Conservation (phyloP, 331 rosid species). For the Erythrophleum ivorense region DNA sequence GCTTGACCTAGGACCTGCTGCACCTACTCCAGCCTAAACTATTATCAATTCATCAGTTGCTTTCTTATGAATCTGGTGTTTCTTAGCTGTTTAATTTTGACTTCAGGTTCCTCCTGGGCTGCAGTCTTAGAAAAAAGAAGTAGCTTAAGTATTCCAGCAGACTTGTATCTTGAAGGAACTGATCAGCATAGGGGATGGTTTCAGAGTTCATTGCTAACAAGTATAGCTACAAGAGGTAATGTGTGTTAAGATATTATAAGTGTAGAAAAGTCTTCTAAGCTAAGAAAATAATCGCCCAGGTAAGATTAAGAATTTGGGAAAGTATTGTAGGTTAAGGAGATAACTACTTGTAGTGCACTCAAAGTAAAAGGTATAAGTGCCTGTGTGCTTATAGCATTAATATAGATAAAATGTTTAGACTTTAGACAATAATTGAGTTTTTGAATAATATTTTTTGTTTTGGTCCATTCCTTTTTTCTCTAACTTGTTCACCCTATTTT, state of each 20-base stretch:
- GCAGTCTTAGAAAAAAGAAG: slow-evolving; percentile 79
- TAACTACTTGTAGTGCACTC: not conserved
- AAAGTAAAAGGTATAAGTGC: not conserved
- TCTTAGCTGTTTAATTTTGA: slow-evolving; percentile 40
- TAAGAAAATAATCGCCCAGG: not conserved
- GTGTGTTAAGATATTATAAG: not conserved
- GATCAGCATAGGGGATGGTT: slow-evolving; percentile 99
- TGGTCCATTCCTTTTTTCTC: not conserved
- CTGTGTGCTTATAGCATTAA: not conserved
- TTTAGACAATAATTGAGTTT: slow-evolving; percentile 5
- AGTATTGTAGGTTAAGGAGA: not conserved
- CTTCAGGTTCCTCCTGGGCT: slow-evolving; percentile 99
- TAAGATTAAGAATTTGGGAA: not conserved
- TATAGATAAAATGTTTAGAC: not conserved
- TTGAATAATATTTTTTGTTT: not conserved
- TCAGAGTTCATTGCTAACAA: slow-evolving; percentile 94
- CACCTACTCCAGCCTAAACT: slow-evolving; percentile 13
- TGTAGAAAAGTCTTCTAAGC: not conserved
- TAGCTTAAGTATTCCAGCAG: slow-evolving; percentile 83
- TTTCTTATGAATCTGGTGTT: slow-evolving; percentile 29
- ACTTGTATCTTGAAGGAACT: slow-evolving; percentile 96
- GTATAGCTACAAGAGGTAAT: slow-evolving; percentile 89
- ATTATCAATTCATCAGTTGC: slow-evolving; percentile 28
- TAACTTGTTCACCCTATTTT: not conserved
- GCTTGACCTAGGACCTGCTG: slow-evolving; percentile 31